Base-by-base conservation (phyloP, 2,329 filamentous ascomycete species). In the Acrodontium crateriforme region DNA sequence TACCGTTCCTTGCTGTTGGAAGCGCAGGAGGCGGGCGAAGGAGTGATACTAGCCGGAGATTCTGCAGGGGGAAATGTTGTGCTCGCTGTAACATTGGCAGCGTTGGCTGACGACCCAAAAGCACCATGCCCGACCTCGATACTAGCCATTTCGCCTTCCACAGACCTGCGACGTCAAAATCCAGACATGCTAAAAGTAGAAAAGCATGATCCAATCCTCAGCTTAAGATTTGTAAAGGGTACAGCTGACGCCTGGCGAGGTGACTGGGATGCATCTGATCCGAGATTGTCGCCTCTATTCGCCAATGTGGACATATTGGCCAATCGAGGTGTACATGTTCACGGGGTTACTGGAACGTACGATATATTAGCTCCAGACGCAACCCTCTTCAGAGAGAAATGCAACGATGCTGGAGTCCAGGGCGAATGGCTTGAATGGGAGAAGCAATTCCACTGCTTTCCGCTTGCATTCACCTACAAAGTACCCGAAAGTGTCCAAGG, bases 371-470 rank as follows among this genome's bases (percentile, higher is more conserved):
- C 55, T 0, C 67, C 67, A 0, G 69, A 72, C 37, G 64, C 59
- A 2, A 36, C 65, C 2, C 36, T 55, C 1, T 67, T 71, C 26
- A 44, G 63, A 4, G 55, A 66, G 3, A 58, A 54, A 29, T 63
- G 60, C 5, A 50, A 52, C 16, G 44, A 59, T 23, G 42, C 49
- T 11, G 56, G 58, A 0, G 55, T 72, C 0, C 26, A 46, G 2
- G 69, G 69, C 0, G 53, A 65, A 30, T 73, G 69, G 70, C 38
- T 74, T 21, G 53, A 68, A 7, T 74, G 69, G 69, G 59, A 68
- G 11, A 61, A 61, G 11, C 65, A 71, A 48, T 73, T 74, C 64
- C 69, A 74, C 45, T 69, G 65, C 34, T 73, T 71, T 28, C 58
- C 65, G 1, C 44, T 73, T 18, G 59, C 63, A 1, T 62, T 58